phyloP scores from a whole-genome alignment of 2,329 filamentous ascomycete species.

The Alternaria brassicicola region DNA sequence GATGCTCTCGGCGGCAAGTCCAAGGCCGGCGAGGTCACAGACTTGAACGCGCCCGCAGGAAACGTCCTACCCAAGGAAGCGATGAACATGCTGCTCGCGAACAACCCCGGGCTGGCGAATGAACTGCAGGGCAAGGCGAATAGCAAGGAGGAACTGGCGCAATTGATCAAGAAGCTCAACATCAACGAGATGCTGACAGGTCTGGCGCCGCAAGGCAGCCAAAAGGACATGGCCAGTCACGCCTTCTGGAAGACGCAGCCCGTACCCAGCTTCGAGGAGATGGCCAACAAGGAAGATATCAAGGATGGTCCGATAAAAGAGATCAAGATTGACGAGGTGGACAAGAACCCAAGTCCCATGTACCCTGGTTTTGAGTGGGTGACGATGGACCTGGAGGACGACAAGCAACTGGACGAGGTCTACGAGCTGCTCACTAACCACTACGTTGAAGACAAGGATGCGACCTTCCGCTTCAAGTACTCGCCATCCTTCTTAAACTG shows the following conservation, averaged over 20 bases:
- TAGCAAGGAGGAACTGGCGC: conserved; percentile 44
- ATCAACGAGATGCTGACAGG: conserved; percentile 76
- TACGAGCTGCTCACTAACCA: conserved; percentile 90
- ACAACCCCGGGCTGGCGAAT: conserved; percentile 48
- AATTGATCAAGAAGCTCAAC: conserved; percentile 66
- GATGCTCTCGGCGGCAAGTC: conserved; percentile 47
- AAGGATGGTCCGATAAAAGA: conserved; percentile 84
- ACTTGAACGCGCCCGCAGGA: conserved; percentile 36
- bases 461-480: conserved; percentile 98
- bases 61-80: conserved; percentile 47
- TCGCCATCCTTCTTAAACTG: conserved; percentile 87
- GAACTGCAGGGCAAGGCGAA: conserved; percentile 43
- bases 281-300: conserved; percentile 50
- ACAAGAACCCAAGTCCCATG: conserved; percentile 76
- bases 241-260: conserved; percentile 99
- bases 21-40: conserved; percentile 35
- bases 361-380: conserved; percentile 89
- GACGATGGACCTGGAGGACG: conserved; percentile 81
- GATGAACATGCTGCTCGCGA: conserved; percentile 44
- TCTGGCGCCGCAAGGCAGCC: conserved; percentile 78
- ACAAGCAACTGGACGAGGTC: conserved; percentile 81
- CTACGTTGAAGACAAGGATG: conserved; percentile 96
- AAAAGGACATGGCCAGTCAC: conserved; percentile 96
- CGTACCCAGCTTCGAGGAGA: conserved; percentile 76
- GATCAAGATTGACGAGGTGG: conserved; percentile 77